Percentiles rank a stretch among this genome's conserved stretches.
Evolutionary conservation across 2,329 filamentous ascomycete species (phyloP).

Genomic region (Pestalotiopsis sp.): DNA sequence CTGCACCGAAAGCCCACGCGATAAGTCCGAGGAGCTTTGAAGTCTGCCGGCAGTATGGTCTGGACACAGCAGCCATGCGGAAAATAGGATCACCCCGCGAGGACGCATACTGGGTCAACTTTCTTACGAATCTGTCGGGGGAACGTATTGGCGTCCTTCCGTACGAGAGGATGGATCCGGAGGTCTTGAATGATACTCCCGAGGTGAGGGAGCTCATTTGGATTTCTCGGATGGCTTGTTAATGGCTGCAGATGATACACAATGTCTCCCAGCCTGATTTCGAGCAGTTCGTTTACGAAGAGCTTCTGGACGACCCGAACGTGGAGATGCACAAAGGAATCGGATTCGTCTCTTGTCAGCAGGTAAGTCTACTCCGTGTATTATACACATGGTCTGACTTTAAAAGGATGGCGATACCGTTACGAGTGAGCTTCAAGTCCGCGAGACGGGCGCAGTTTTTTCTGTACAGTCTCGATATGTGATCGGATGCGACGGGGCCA

Average conservation of each 20-base stretch:
- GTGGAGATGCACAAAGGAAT: conserved; percentile 33
- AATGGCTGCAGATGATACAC: conserved; percentile 36
- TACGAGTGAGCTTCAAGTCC: conserved; percentile 31
- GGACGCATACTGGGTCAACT: conserved; percentile 42
- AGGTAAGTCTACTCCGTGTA: conserved; percentile 24
- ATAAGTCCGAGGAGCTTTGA: conserved; percentile 29
- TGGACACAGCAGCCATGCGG: conserved; percentile 28
- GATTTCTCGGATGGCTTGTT: not conserved
- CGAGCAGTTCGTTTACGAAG: conserved; percentile 34
- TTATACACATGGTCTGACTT: not conserved
- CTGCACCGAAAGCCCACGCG: conserved; percentile 33
- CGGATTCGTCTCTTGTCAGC: conserved; percentile 34
- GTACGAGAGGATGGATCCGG: conserved; percentile 32
- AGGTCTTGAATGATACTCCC: conserved; percentile 36
- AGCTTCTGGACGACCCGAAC: conserved; percentile 24
- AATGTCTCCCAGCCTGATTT: conserved; percentile 43
- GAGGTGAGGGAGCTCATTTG: conserved; percentile 21
- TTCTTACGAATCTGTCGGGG: conserved; percentile 38
- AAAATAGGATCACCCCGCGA: conserved; percentile 27
- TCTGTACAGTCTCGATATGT: conserved; percentile 32
- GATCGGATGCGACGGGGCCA: conserved; percentile 38
- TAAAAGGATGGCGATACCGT: conserved; percentile 24
- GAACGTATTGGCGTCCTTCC: conserved; percentile 36
- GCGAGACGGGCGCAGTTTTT: conserved; percentile 22
- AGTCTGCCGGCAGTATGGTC: conserved; percentile 30